Evolutionary conservation across 768 basidiomycete genomes (phyloP), one percentile per base, ranked within the genome.

Genomic region (Russula sp.): DNA sequence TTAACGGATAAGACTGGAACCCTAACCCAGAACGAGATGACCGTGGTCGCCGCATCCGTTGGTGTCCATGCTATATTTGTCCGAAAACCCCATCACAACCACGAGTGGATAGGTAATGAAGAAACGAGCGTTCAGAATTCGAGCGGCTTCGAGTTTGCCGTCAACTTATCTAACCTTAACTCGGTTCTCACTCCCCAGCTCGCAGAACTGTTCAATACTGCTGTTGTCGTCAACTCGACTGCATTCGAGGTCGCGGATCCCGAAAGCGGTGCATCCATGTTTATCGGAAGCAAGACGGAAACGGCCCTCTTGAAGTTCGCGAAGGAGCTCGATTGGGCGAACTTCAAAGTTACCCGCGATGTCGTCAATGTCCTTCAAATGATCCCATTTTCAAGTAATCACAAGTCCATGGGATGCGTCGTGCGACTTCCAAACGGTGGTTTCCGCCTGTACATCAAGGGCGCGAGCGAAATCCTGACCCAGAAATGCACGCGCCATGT

Each of bases 1-100:
- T 94, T 92, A 75, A 95, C 93, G 14, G 93, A 95, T 79, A 95
- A 96, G 77, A 96, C 94, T 1, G 96, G 96, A 39, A 98, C 96
- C 8, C 85, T 99, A 25, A 99, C 97, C 0, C 88, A 92, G 71
- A 98, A 98, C 75, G 77, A 76, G 67, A 99, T 99, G 97, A 85
- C 88, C 10, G 91, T 98, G 65, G 97, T 99, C 54, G 95, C 96
- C 22, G 95, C 95, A 41, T 94, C 93, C 10, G 77, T 98, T 53
- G 97, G 97, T 25, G 84, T 98, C 52, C 87, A 95, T 68, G 92
- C 87, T 69, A 98, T 98, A 75, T 98, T 98, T 66, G 96, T 95
- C 13, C 83, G 83, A 20, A 77, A 79, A 9, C 82, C 97, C 29
- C 78, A 84, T 61, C 83, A 88, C 48, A 91, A 94, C 71, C 76